Percentiles rank a stretch among this genome's conserved stretches.
Evolutionary conservation across 2,329 filamentous ascomycete genomes (phyloP).

Genomic region (Stagonosporopsis chrysanthemi): DNA sequence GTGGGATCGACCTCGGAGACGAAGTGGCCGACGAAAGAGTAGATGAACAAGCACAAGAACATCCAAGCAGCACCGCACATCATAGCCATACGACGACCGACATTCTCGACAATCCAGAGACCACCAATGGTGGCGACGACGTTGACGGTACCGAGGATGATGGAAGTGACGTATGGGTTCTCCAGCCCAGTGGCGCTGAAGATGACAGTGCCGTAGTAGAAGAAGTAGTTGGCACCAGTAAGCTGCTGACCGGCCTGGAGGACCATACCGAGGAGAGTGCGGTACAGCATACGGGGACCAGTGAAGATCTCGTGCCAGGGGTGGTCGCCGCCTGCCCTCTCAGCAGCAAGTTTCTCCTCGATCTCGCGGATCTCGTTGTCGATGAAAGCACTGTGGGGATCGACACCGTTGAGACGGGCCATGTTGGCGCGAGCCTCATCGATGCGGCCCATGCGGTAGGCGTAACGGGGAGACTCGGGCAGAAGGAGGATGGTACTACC

Average conservation of each 20-base stretch:
- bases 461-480: conserved; percentile 65
- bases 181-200: conserved; percentile 52
- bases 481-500: conserved; percentile 62
- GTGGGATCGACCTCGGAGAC: conserved; percentile 34
- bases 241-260: conserved; percentile 73
- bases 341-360: conserved; percentile 62
- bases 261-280: conserved; percentile 67
- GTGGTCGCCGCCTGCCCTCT: conserved; percentile 51
- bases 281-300: conserved; percentile 71
- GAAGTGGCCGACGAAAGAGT: conserved; percentile 57
- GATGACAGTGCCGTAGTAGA: conserved; percentile 61
- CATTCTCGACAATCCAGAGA: conserved; percentile 57
- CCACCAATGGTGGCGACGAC: conserved; percentile 56
- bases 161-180: conserved; percentile 57
- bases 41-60: conserved; percentile 66
- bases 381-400: conserved; percentile 62
- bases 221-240: conserved; percentile 74
- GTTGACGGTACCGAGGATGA: conserved; percentile 60
- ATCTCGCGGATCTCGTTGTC: conserved; percentile 64
- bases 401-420: conserved; percentile 62
- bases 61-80: conserved; percentile 58
- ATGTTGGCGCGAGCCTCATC: conserved; percentile 62
- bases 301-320: conserved; percentile 67
- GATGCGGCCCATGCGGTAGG: conserved; percentile 61
- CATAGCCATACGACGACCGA: conserved; percentile 56